Conservation (phyloP, 1,284 basidiomycete genomes). For the Inonotus hispidus region DNA sequence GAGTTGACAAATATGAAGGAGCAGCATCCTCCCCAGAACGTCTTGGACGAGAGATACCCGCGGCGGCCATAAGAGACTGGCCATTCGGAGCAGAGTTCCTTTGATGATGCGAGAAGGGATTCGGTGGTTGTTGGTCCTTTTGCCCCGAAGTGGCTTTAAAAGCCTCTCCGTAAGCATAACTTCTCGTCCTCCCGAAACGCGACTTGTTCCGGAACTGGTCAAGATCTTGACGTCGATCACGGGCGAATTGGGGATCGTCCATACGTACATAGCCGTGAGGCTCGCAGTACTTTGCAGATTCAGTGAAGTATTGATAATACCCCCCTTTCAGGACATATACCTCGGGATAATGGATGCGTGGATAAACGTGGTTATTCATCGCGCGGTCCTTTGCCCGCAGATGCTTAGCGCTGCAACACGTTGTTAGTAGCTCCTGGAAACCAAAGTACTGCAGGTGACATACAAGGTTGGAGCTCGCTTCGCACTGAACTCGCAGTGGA, state of each 20-base stretch:
- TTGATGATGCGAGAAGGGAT: slow-evolving; percentile 36
- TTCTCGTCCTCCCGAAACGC: slow-evolving; percentile 81
- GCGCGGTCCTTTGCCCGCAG: slow-evolving; percentile 87
- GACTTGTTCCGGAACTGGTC: slow-evolving; percentile 84
- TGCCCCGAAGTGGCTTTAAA: slow-evolving; percentile 33
- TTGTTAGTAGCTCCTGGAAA: not conserved
- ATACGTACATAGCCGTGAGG: slow-evolving; percentile 85
- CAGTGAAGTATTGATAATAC: slow-evolving; percentile 83
- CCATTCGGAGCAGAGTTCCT: slow-evolving; percentile 48
- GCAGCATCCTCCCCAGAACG: slow-evolving; percentile 30
- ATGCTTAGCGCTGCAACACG: slow-evolving; percentile 71
- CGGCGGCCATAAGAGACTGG: slow-evolving; percentile 58
- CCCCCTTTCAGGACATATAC: slow-evolving; percentile 96
- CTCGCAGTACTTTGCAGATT: slow-evolving; percentile 64
- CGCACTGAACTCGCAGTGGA: slow-evolving; percentile 97
- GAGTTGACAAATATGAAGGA: slow-evolving; percentile 41
- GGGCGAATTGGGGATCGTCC: slow-evolving; percentile 86
- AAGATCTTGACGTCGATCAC: slow-evolving; percentile 78
- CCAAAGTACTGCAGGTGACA: slow-evolving; percentile 28
- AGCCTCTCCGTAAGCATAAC: slow-evolving; percentile 81
- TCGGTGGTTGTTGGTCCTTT: slow-evolving; percentile 33
- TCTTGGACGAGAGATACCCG: slow-evolving; percentile 54
- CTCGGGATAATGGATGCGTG: slow-evolving; percentile 93
- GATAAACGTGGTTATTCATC: slow-evolving; percentile 84
- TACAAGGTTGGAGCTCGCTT: slow-evolving; percentile 96